Conservation (phyloP, 176 grass and related monocot genomes). For the Aechmea fasciata region DNA sequence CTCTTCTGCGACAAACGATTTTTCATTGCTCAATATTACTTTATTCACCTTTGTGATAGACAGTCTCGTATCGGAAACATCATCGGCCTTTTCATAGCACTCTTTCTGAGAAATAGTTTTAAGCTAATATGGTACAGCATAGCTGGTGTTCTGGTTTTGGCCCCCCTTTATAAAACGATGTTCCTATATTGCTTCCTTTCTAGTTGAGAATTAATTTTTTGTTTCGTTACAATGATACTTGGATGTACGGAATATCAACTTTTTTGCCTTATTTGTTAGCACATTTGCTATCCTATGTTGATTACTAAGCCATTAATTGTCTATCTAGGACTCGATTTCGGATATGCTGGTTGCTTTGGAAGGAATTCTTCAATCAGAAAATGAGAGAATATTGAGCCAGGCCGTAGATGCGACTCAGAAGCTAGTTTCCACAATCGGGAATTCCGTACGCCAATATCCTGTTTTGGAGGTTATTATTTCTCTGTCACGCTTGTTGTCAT, state of each 20-base stretch:
- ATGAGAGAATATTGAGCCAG: slow-evolving; percentile 24
- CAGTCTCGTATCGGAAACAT: too few species aligned
- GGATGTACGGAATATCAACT: neutral
- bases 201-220: too few species aligned
- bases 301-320: neutral
- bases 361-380: slow-evolving; percentile 44
- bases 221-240: neutral
- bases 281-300: neutral
- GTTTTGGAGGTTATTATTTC: slow-evolving; percentile 39
- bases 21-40: neutral
- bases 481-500: slow-evolving; percentile 45
- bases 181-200: too few species aligned
- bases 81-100: neutral
- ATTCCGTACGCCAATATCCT: slow-evolving; percentile 41
- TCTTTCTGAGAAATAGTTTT: neutral
- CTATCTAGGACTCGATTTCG: slow-evolving; percentile 40
- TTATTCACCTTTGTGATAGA: neutral
- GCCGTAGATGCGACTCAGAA: slow-evolving; percentile 41
- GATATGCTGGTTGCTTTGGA: slow-evolving; percentile 33
- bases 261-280: neutral
- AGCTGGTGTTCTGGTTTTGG: too few species aligned
- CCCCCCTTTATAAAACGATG: too few species aligned
- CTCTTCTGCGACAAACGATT: neutral
- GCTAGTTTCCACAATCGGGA: slow-evolving; percentile 31
- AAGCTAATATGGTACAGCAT: neutral